Conservation (phyloP, 257 asterid genomes). For the Salvia hispanica region DNA sequence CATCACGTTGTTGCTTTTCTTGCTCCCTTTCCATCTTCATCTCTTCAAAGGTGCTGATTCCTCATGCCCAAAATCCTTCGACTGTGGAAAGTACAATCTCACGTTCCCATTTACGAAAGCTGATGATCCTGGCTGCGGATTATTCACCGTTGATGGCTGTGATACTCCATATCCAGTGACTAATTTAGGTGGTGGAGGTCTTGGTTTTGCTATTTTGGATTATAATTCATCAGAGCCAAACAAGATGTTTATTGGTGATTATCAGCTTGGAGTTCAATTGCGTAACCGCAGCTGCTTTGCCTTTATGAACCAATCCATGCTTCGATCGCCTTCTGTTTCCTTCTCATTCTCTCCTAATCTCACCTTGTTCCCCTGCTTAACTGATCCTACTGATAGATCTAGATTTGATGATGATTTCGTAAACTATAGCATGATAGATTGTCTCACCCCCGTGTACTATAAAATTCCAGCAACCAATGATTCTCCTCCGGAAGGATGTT, state of each 20-base stretch:
- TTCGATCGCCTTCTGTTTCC: slow-evolving; percentile 24
- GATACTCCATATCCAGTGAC: slow-evolving; percentile 23
- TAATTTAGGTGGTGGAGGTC: slow-evolving; percentile 14
- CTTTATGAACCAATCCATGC: background rate
- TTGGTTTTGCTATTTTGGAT: background rate
- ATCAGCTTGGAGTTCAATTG: background rate
- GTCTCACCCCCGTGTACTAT: slow-evolving; percentile 23
- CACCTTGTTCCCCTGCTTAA: slow-evolving; percentile 30
- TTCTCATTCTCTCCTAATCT: slow-evolving; percentile 27
- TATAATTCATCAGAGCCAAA: background rate
- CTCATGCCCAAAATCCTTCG: slow-evolving; percentile 14
- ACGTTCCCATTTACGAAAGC: slow-evolving; percentile 35
- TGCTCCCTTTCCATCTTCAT: background rate
- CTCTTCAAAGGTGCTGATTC: background rate
- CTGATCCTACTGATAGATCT: background rate
- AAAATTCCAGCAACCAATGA: background rate
- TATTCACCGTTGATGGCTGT: slow-evolving; percentile 30
- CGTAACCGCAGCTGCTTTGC: background rate
- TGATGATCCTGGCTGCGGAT: slow-evolving; percentile 35
- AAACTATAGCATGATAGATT: background rate
- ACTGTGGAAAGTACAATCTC: slow-evolving; percentile 26
- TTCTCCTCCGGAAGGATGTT: slow-evolving; percentile 8
- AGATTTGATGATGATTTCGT: background rate
- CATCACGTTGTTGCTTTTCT: background rate
- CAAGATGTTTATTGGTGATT: slow-evolving; percentile 7